These are phyloP conservation scores for Selaginella tamariscina DNA, from an alignment of 75 land plant genomes.

Conservation along the genomic window DNA sequence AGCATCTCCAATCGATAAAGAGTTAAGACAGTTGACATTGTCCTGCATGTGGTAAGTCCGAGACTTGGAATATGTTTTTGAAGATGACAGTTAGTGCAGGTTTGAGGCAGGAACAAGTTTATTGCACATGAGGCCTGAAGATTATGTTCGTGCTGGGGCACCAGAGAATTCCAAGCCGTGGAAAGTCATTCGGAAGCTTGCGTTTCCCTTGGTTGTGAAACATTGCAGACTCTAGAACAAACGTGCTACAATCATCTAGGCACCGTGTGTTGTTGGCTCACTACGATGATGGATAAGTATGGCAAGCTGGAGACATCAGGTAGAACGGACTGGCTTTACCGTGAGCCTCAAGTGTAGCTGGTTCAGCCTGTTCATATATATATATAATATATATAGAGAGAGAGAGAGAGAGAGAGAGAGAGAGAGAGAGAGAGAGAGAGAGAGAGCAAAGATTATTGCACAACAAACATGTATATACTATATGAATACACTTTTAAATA, in stretches of 20 bases:
- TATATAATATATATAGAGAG: too few species aligned
- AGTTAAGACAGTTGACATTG: neutral
- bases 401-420: too few species aligned
- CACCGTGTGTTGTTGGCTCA: neutral
- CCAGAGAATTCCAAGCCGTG: slow-evolving; percentile 1
- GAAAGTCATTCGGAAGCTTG: neutral
- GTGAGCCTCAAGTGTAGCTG: too few species aligned
- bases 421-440: too few species aligned
- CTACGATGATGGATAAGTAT: neutral
- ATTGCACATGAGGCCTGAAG: slow-evolving; percentile 3
- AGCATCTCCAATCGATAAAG: too few species aligned
- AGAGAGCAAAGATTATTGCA: too few species aligned
- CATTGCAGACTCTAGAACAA: neutral
- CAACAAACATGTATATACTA: too few species aligned
- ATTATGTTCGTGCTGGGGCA: neutral
- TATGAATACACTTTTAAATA: too few species aligned
- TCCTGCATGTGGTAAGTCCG: slow-evolving; percentile 3
- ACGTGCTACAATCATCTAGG: neutral
- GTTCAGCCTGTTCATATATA: too few species aligned
- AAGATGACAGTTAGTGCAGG: neutral
- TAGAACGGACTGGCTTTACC: too few species aligned
- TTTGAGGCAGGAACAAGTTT: slow-evolving; percentile 3
- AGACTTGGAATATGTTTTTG: neutral
- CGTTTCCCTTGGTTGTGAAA: neutral
- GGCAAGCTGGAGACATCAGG: slow-evolving; percentile 4